Percentiles rank a stretch among this genome's conserved stretches.
Evolutionary conservation across 768 basidiomycete genomes (phyloP).

Genomic region (Amanita inopinata): DNA sequence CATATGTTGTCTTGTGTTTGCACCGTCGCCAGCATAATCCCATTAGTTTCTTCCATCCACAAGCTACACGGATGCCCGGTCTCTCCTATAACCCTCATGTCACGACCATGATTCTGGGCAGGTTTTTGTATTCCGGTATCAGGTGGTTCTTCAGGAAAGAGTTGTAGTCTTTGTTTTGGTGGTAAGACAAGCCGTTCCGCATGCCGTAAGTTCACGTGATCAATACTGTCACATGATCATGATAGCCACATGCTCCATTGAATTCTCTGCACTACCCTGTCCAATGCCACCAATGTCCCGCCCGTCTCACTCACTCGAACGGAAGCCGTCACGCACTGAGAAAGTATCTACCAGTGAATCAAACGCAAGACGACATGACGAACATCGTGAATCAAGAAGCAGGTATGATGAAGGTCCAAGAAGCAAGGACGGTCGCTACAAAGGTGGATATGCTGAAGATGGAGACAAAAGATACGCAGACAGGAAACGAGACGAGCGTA

Average conservation of each 20-base stretch:
- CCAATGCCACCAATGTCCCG: conserved; percentile 1
- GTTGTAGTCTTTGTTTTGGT: no score
- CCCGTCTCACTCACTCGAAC: background rate
- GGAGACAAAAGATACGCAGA: background rate
- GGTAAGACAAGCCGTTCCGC: no score
- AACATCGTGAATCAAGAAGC: background rate
- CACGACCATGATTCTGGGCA: no score
- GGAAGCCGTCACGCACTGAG: background rate
- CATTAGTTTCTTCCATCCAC: no score
- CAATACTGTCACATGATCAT: conserved; percentile 1
- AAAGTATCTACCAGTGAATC: background rate
- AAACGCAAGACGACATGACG: background rate
- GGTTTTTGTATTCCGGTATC: no score
- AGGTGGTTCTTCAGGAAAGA: no score
- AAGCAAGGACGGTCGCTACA: background rate
- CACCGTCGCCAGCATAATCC: no score
- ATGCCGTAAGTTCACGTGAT: no score
- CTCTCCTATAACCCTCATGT: no score
- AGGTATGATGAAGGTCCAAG: conserved; percentile 2
- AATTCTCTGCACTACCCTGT: background rate
- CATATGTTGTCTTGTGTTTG: no score
- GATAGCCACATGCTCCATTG: background rate
- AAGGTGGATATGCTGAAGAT: background rate
- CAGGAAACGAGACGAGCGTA: background rate
- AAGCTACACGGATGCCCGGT: no score